Percentiles rank a stretch among this genome's conserved stretches.
Conservation (phyloP, 2,329 filamentous ascomycete genomes). For the Pyrenochaeta sp. region DNA sequence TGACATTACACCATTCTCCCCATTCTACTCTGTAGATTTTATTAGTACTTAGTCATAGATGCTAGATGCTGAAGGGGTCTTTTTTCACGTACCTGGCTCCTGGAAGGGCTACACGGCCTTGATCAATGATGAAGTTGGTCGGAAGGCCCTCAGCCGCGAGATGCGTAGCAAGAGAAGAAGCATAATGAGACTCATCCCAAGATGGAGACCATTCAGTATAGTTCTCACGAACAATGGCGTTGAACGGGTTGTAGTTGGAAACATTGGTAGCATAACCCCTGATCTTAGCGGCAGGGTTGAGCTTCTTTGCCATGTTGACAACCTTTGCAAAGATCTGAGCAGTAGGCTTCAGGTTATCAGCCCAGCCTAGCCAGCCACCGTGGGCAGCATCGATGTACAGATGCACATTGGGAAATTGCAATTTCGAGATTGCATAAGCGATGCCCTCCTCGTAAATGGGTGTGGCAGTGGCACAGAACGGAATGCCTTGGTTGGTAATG, state of each 20-base stretch:
- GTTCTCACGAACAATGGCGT: slow-evolving; percentile 31
- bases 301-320: slow-evolving; percentile 29
- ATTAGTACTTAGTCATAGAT: no score
- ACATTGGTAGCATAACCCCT: slow-evolving; percentile 37
- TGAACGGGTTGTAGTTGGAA: slow-evolving; percentile 37
- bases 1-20: slow-evolving; percentile 42
- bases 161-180: slow-evolving; percentile 22
- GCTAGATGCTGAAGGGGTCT: no score
- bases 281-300: slow-evolving; percentile 31
- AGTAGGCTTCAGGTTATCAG: slow-evolving; percentile 36
- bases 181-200: slow-evolving; percentile 37
- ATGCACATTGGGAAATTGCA: slow-evolving; percentile 36
- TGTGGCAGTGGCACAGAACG: slow-evolving; percentile 29
- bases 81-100: no score
- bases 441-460: slow-evolving; percentile 39
- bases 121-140: slow-evolving; percentile 37
- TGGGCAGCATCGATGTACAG: slow-evolving; percentile 41
- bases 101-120: slow-evolving; percentile 32
- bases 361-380: slow-evolving; percentile 40
- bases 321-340: slow-evolving; percentile 35
- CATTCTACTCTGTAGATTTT: no score
- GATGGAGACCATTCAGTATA: slow-evolving; percentile 33
- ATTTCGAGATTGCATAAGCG: slow-evolving; percentile 36
- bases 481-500: slow-evolving; percentile 34
- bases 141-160: slow-evolving; percentile 34